Evolutionary conservation across 2,329 filamentous ascomycete genomes (phyloP).

Genomic region (Scytalidium sp.): DNA sequence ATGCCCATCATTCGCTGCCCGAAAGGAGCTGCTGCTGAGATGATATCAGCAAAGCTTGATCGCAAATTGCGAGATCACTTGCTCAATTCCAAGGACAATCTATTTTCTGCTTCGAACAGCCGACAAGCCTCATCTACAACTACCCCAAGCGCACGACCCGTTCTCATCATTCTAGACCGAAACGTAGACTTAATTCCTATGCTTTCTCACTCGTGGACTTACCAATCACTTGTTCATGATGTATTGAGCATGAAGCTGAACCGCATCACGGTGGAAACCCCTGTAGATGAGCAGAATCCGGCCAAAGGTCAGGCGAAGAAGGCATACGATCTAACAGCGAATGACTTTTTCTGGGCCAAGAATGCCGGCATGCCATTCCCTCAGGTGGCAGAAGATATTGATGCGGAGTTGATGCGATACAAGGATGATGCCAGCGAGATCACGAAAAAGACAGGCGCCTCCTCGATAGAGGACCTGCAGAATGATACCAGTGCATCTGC

Average conservation of each 20-base stretch:
- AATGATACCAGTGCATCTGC: conserved; percentile 87
- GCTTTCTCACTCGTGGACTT: conserved; percentile 94
- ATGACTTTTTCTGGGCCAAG: conserved; percentile 95
- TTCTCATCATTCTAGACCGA: conserved; percentile 89
- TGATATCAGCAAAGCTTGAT: conserved; percentile 91
- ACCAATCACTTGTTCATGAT: conserved; percentile 81
- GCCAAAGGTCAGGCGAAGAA: conserved; percentile 78
- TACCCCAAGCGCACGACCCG: conserved; percentile 74
- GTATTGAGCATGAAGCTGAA: conserved; percentile 81
- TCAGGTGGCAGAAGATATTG: conserved; percentile 94
- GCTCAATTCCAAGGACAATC: conserved; percentile 94
- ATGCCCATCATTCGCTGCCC: conserved; percentile 96
- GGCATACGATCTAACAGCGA: conserved; percentile 83
- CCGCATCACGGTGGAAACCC: conserved; percentile 86
- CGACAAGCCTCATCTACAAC: conserved; percentile 54
- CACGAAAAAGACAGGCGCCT: conserved; percentile 91
- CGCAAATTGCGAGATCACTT: conserved; percentile 95
- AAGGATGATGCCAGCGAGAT: conserved; percentile 94
- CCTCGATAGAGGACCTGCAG: conserved; percentile 87
- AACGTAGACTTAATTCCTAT: conserved; percentile 96
- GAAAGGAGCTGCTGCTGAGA: conserved; percentile 87
- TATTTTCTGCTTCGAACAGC: conserved; percentile 67
- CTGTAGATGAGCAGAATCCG: conserved; percentile 73
- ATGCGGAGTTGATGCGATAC: conserved; percentile 88
- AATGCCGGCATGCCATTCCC: conserved; percentile 91